Evolutionary conservation across 2,329 filamentous ascomycete genomes (phyloP), one percentile per base, ranked within the genome.

Genomic region (Teratosphaeria epicoccoides): DNA sequence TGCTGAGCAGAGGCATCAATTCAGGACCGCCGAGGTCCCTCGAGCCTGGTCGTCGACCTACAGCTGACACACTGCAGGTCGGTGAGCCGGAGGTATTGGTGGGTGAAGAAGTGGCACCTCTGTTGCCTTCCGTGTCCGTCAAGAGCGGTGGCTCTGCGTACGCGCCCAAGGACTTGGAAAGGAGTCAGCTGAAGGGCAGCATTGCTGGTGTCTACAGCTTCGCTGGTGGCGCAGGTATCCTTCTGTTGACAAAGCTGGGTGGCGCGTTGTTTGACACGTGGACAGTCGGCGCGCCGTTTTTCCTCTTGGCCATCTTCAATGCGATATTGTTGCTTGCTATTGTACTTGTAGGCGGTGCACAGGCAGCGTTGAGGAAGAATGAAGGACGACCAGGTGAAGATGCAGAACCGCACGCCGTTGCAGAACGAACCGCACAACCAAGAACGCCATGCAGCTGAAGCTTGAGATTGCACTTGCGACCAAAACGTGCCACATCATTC

Each of bases 171-270:
- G 26, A 46, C 14, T 10, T 44, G 43, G 47, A 54, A 56, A 20
- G 62, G 61, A 45, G 59, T 63, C 71, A 79, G 45, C 78, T 97
- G 49, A 97, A 97, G 71, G 93, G 93, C 11, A 91, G 88, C 12
- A 93, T 98, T 59, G 91, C 93, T 0, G 93, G 93, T 2, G 84
- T 96, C 1, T 98, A 98, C 69, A 94, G 87, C 49, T 80, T 95
- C 56, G 89, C 85, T 51, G 93, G 93, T 10, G 93, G 91, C 12
- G 85, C 83, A 0, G 93, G 90, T 0, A 98, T 98, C 49, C 69
- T 98, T 50, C 70, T 97, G 4, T 77, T 98, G 14, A 97, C 93
- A 0, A 98, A 98, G 70, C 68, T 93, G 3, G 93, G 93, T 11
- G 93, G 93, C 0, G 80, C 82, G 33, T 70, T 96, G 46, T 98